These are phyloP conservation scores for Candida tetrigidarum DNA, from an alignment of 1,139 yeast genomes.

Conservation along the genomic window DNA sequence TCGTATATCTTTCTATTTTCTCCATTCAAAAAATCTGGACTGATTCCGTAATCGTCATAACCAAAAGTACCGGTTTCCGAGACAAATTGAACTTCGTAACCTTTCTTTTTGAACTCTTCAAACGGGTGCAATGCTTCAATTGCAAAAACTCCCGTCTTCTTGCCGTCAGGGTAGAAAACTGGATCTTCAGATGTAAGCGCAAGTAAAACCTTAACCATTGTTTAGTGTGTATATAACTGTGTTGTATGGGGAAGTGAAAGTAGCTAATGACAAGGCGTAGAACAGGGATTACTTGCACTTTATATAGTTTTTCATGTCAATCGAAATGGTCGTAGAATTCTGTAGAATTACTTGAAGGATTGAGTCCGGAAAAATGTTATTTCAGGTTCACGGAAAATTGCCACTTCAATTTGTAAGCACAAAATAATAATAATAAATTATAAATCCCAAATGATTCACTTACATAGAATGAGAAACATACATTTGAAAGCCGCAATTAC, in stretches of 20 bases:
- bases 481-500: too few species aligned
- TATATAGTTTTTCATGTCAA: not conserved
- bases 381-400: not conserved
- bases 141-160: constrained; percentile 58
- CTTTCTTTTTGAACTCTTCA: constrained; percentile 46
- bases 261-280: too few species aligned
- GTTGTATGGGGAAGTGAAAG: too few species aligned
- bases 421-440: not conserved
- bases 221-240: too few species aligned
- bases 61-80: constrained; percentile 62
- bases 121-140: constrained; percentile 64
- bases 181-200: constrained; percentile 56
- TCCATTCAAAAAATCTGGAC: constrained; percentile 43
- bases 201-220: constrained; percentile 42
- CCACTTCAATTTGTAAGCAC: not conserved
- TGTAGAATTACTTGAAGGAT: not conserved
- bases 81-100: constrained; percentile 56
- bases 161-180: constrained; percentile 56
- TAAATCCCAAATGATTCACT: too few species aligned
- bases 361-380: not conserved
- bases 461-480: too few species aligned
- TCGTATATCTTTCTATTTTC: constrained; percentile 44
- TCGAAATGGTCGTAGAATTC: too few species aligned
- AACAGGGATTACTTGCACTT: too few species aligned
- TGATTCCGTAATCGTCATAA: constrained; percentile 56